Base-by-base conservation (phyloP, 768 basidiomycete genomes). In the Suillus plorans region DNA sequence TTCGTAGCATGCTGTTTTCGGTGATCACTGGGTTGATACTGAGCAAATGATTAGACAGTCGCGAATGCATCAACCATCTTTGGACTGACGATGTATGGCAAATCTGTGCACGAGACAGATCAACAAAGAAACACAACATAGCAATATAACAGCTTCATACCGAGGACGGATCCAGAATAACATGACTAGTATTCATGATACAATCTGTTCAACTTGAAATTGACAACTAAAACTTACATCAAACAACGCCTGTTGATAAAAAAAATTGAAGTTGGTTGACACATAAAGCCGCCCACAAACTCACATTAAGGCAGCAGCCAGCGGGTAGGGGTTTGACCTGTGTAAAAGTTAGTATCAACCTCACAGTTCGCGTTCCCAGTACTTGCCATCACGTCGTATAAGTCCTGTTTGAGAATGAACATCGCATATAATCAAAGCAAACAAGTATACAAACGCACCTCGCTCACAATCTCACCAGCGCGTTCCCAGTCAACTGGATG, bases 41-140 rank as follows among this genome's bases (percentile, higher is more conserved):
- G 28, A n/a, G 18, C 1, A 53, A 42, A 4, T 31, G 18, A 42
- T 42, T 42, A 59, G 28, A 22, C 7, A 37, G 14, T n/a, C 36
- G 0, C n/a, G 25, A 59, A 28, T 18, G 2, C 16, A 42, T 37
- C 18, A 5, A 42, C 1, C 5, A 20, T 42, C 25, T 18, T 28
- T 12, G 52, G 20, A 63, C 68, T 56, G 63, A 72, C 63, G 16
- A 72, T 68, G 44, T 74, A 74, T 13, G 72, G 74, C 10, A 75
- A 63, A 66, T 77, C 76, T 70, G 47, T 55, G 16, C 22, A 5
- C 31, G 18, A 31, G 34, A 36, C 1, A 25, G 49, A 36, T 70
- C 50, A 64, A 13, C 4, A 18, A 59, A 18, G 12, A 59, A 20
- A 28, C 22, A 5, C 25, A 42, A 28, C 41, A 16, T 34, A 9